These are phyloP conservation scores for Neobulgaria alba DNA, from an alignment of 2,329 filamentous ascomycete species.

Conservation along the genomic window DNA sequence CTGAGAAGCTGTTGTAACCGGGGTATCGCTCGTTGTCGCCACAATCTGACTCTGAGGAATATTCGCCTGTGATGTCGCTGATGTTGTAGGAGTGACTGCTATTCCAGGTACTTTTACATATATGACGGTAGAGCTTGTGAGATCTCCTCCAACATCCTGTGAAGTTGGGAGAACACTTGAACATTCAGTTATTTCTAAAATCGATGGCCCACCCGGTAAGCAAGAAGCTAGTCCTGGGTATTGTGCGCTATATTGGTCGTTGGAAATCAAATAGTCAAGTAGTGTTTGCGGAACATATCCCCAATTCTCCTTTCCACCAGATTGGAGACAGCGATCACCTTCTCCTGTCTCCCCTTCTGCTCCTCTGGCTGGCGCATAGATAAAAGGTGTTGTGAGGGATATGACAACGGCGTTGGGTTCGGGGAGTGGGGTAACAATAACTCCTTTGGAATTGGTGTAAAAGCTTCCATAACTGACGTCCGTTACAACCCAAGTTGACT, in stretches of 20 bases:
- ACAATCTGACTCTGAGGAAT: too few species aligned
- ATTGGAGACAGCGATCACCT: neutral
- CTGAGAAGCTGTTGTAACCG: too few species aligned
- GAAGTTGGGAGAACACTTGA: too few species aligned
- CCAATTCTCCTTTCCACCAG: slow-evolving; percentile 4
- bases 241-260: slow-evolving; percentile 8
- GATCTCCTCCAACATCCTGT: too few species aligned
- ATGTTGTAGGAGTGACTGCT: too few species aligned
- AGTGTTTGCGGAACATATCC: slow-evolving; percentile 15
- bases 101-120: too few species aligned
- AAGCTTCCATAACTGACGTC: neutral
- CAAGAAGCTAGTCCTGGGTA: slow-evolving; percentile 10
- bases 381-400: slow-evolving; percentile 15
- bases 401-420: slow-evolving; percentile 5
- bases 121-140: neutral
- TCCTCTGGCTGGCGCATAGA: slow-evolving; percentile 10
- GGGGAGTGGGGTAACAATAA: neutral
- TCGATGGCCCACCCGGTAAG: slow-evolving; percentile 12
- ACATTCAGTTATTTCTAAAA: too few species aligned
- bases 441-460: neutral
- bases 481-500: too few species aligned
- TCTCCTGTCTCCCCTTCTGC: neutral
- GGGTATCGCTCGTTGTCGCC: too few species aligned
- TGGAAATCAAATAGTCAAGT: slow-evolving; percentile 9
- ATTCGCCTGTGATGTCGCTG: too few species aligned